These are phyloP conservation scores for Fusarium verrucosum DNA, from an alignment of 2,329 filamentous ascomycete species.

Conservation along the genomic window DNA sequence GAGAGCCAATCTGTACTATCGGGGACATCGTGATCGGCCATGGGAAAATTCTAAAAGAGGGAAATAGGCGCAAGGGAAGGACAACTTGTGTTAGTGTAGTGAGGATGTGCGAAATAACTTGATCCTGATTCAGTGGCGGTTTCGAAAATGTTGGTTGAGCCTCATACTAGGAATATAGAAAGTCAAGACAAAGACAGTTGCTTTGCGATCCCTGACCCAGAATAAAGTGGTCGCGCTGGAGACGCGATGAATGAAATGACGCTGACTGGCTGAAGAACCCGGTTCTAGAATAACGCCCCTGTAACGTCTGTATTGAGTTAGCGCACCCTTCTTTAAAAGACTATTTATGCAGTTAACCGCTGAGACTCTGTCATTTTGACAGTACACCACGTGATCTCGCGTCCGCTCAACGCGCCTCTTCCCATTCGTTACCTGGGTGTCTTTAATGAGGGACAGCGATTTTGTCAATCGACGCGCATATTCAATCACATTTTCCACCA, in stretches of 20 bases:
- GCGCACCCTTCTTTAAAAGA: background rate
- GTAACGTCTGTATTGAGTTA: background rate
- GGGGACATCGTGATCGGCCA: slow-evolving; percentile 59
- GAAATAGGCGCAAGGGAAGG: background rate
- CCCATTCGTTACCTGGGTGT: slow-evolving; percentile 2
- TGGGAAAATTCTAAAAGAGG: slow-evolving; percentile 17
- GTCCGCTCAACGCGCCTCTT: slow-evolving; percentile 39
- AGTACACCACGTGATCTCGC: slow-evolving; percentile 49
- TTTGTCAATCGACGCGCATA: slow-evolving; percentile 1
- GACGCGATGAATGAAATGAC: slow-evolving; percentile 38
- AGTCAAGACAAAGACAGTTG: background rate
- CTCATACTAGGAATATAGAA: no score
- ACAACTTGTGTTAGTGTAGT: background rate
- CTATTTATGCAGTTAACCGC: background rate
- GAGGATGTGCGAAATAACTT: background rate
- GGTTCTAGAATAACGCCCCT: slow-evolving; percentile 9
- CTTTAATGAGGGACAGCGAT: slow-evolving; percentile 9
- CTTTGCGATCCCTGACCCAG: background rate
- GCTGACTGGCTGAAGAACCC: background rate
- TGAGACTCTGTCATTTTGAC: background rate
- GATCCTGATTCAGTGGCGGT: background rate
- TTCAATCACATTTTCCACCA: background rate
- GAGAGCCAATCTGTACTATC: slow-evolving; percentile 88
- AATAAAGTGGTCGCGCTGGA: slow-evolving; percentile 34
- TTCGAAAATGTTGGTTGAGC: background rate